Evolutionary conservation across 2,329 filamentous ascomycete genomes (phyloP).

Genomic region (Allantophomopsis cytisporea): DNA sequence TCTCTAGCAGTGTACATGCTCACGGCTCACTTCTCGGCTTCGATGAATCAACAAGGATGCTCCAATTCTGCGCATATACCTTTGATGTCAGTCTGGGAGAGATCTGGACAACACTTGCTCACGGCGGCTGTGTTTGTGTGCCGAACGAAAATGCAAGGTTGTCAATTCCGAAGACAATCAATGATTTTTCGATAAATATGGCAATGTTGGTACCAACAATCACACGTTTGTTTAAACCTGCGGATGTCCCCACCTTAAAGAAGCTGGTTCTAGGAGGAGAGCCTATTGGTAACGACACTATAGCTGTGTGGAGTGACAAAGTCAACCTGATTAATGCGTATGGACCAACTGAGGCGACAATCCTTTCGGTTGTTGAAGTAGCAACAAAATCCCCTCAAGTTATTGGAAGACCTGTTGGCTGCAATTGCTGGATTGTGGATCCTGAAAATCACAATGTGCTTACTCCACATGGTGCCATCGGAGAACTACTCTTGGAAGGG

Average conservation of each 20-base stretch:
- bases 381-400: too few species aligned
- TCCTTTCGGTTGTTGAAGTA: too few species aligned
- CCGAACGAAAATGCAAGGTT: too few species aligned
- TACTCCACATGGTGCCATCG: too few species aligned
- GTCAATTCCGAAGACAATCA: constrained; percentile 52
- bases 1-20: too few species aligned
- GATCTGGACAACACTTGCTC: constrained; percentile 70
- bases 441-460: too few species aligned
- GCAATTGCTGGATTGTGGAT: too few species aligned
- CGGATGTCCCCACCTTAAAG: neutral
- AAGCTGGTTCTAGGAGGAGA: neutral
- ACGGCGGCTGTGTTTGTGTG: too few species aligned
- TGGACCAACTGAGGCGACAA: neutral
- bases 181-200: constrained; percentile 53
- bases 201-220: constrained; percentile 68
- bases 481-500: too few species aligned
- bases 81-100: constrained; percentile 90
- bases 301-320: neutral
- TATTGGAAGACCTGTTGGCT: too few species aligned
- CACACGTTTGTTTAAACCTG: constrained; percentile 8
- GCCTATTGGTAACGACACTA: neutral
- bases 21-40: constrained; percentile 72
- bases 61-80: constrained; percentile 79
- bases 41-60: constrained; percentile 53
- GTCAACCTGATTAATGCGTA: neutral